These are phyloP conservation scores for Globisporangium rhizosaccharum DNA, from an alignment of 352 stramenopile genomes.

Conservation along the genomic window DNA sequence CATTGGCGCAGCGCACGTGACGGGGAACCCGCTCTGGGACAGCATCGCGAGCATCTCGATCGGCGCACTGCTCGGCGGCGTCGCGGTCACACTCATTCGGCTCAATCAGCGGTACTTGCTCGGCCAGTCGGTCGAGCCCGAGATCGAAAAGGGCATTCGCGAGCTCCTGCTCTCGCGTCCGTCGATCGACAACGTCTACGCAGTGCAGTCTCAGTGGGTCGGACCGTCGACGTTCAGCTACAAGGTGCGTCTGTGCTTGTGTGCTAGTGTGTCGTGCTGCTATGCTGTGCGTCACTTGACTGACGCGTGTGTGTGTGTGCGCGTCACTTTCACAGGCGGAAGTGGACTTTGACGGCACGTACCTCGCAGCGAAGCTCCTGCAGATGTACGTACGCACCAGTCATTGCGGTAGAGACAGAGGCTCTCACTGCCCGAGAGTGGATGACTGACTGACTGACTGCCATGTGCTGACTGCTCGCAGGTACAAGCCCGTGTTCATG, in stretches of 20 bases:
- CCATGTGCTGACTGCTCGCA: constrained; percentile 7
- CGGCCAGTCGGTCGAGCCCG: constrained; percentile 92
- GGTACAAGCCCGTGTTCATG: constrained; percentile 92
- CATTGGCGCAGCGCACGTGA: constrained; percentile 90
- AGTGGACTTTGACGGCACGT: constrained; percentile 99
- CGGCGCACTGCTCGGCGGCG: constrained; percentile 89
- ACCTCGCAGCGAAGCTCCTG: constrained; percentile 92
- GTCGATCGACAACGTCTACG: constrained; percentile 93
- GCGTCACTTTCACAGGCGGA: constrained; percentile 73
- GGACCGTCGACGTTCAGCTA: constrained; percentile 97
- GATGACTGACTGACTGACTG: neutral
- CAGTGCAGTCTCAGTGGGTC: constrained; percentile 97
- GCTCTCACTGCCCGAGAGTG: neutral
- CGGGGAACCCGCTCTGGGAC: constrained; percentile 93
- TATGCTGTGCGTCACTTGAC: neutral
- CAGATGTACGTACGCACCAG: constrained; percentile 54
- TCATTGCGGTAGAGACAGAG: neutral
- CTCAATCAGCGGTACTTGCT: constrained; percentile 97
- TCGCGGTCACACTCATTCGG: constrained; percentile 89
- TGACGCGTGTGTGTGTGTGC: neutral
- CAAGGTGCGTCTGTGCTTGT: constrained; percentile 63
- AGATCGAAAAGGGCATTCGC: constrained; percentile 86
- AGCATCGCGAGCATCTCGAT: constrained; percentile 95
- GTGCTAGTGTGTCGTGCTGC: neutral
- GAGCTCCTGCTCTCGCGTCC: constrained; percentile 72